Percentiles rank a stretch among this genome's conserved stretches.
Conservation (phyloP, 2,329 filamentous ascomycete species). For the Fusarium caatingaense region DNA sequence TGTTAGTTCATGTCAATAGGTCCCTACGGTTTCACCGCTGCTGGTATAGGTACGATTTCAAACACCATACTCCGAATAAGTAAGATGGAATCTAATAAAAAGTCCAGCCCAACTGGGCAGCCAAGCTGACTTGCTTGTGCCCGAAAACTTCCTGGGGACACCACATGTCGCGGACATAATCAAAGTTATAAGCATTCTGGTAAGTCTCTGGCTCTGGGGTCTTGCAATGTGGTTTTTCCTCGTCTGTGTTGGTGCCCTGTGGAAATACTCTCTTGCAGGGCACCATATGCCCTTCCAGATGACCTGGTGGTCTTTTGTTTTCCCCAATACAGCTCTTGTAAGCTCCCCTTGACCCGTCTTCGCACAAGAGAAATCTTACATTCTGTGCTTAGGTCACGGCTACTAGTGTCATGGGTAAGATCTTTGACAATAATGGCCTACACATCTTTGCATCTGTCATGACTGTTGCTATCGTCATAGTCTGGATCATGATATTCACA, state of each 20-base stretch:
- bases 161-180: slow-evolving; percentile 58
- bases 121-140: slow-evolving; percentile 57
- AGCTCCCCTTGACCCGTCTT: slow-evolving; percentile 1
- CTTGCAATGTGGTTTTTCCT: slow-evolving; percentile 88
- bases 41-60: slow-evolving; percentile 52
- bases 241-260: slow-evolving; percentile 80
- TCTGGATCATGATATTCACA: slow-evolving; percentile 75
- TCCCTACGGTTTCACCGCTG: slow-evolving; percentile 71
- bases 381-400: slow-evolving; percentile 64
- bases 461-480: slow-evolving; percentile 71
- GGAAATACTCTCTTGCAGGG: slow-evolving; percentile 69
- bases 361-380: neutral
- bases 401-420: slow-evolving; percentile 75
- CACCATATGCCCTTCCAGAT: slow-evolving; percentile 79
- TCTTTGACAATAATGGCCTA: slow-evolving; percentile 69
- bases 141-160: slow-evolving; percentile 56
- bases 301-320: slow-evolving; percentile 88
- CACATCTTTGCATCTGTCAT: slow-evolving; percentile 75
- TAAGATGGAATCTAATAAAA: slow-evolving; percentile 15
- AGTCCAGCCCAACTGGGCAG: slow-evolving; percentile 58
- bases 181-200: slow-evolving; percentile 66
- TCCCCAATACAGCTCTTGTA: slow-evolving; percentile 79
- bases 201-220: slow-evolving; percentile 83
- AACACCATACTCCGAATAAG: too few relatives aligned
- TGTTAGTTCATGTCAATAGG: slow-evolving; percentile 81